These are phyloP conservation scores for Cyberlindnera mrakii DNA, from an alignment of 805 yeast genomes.

Conservation along the genomic window DNA sequence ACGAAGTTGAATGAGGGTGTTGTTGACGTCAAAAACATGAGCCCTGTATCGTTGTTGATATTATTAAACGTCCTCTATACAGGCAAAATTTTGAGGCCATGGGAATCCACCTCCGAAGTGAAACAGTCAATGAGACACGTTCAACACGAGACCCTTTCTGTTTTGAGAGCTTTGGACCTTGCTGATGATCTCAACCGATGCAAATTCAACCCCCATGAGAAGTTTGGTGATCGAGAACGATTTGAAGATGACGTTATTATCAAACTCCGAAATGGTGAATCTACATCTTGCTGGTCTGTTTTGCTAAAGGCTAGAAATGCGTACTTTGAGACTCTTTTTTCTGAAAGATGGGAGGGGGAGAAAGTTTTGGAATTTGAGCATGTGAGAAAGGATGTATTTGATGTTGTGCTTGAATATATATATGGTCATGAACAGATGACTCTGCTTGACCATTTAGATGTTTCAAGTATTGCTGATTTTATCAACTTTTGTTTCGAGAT, in stretches of 20 bases:
- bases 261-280: conserved; percentile 39
- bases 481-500: conserved; percentile 51
- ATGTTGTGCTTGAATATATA: conserved; percentile 44
- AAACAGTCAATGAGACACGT: background rate
- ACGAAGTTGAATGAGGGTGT: conserved; percentile 13
- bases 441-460: conserved; percentile 27
- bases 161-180: conserved; percentile 10
- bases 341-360: conserved; percentile 45
- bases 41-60: conserved; percentile 28
- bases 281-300: conserved; percentile 38
- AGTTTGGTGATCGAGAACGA: conserved; percentile 5
- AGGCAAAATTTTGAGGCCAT: conserved; percentile 36
- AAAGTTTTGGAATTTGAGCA: conserved; percentile 36
- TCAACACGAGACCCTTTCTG: conserved; percentile 5
- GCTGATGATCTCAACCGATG: conserved; percentile 14
- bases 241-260: conserved; percentile 37
- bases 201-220: background rate
- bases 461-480: conserved; percentile 30
- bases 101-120: conserved; percentile 30
- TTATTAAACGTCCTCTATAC: conserved; percentile 46
- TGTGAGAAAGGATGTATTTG: conserved; percentile 37
- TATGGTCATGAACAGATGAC: conserved; percentile 45
- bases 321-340: conserved; percentile 55
- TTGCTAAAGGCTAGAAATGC: conserved; percentile 53
- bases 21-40: conserved; percentile 15